Conservation (phyloP, 2,329 filamentous ascomycete species). For the Dactylellina sp. region DNA sequence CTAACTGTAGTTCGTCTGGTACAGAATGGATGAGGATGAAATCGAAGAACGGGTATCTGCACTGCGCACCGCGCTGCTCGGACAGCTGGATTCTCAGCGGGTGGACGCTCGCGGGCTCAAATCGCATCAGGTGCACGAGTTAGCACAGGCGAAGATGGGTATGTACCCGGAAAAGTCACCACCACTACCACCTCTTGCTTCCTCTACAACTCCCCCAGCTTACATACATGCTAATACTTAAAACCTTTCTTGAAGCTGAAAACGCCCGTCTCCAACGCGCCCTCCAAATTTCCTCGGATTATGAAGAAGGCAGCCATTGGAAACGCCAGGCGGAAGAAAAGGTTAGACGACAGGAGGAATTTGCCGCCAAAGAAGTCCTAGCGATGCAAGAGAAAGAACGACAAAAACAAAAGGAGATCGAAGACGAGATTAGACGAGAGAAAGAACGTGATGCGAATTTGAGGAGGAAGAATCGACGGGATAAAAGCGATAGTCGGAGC, state of each 20-base stretch:
- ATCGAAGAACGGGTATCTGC: constrained; percentile 81
- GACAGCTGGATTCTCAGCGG: constrained; percentile 68
- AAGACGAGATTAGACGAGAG: constrained; percentile 58
- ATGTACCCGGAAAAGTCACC: constrained; percentile 37
- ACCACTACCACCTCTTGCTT: neutral
- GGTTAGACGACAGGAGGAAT: constrained; percentile 66
- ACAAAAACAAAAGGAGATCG: constrained; percentile 61
- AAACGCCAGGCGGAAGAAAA: constrained; percentile 78
- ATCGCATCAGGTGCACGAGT: constrained; percentile 92
- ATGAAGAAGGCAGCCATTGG: constrained; percentile 88
- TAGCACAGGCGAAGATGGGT: constrained; percentile 94
- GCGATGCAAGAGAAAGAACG: constrained; percentile 63
- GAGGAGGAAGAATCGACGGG: constrained; percentile 40
- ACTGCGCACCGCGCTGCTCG: constrained; percentile 73
- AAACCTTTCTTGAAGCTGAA: constrained; percentile 67
- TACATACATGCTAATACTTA: neutral
- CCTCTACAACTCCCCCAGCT: neutral
- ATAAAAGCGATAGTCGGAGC: constrained; percentile 41
- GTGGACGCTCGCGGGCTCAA: constrained; percentile 74
- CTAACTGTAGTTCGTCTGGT: no score
- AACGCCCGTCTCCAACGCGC: constrained; percentile 88
- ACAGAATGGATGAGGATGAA: constrained; percentile 87
- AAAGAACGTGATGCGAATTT: constrained; percentile 49
- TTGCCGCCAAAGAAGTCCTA: constrained; percentile 43
- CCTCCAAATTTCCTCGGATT: constrained; percentile 85